Conservation (phyloP, 2,329 filamentous ascomycete genomes). For the Coniochaeta pulveracea region DNA sequence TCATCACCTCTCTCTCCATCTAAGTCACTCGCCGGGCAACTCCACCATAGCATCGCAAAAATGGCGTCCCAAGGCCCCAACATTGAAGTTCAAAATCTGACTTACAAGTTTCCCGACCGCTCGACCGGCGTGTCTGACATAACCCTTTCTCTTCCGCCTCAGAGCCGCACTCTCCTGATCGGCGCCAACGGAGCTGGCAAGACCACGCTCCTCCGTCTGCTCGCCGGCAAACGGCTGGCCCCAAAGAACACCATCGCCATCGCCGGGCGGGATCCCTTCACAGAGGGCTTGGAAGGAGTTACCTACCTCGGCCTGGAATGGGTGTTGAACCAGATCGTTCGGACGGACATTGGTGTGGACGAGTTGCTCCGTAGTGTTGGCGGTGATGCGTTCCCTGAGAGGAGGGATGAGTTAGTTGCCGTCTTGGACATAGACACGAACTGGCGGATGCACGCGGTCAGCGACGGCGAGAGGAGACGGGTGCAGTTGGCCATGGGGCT, state of each 20-base stretch:
- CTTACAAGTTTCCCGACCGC: constrained; percentile 82
- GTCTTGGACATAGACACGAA: constrained; percentile 85
- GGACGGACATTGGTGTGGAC: constrained; percentile 83
- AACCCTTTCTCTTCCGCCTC: constrained; percentile 63
- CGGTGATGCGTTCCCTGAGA: constrained; percentile 68
- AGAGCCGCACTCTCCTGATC: constrained; percentile 81
- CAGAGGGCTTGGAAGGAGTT: constrained; percentile 78
- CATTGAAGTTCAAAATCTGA: constrained; percentile 65
- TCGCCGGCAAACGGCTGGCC: constrained; percentile 89
- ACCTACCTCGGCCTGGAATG: constrained; percentile 97
- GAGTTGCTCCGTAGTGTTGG: constrained; percentile 80
- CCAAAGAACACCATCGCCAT: constrained; percentile 65
- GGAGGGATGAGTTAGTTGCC: constrained; percentile 73
- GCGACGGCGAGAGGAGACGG: constrained; percentile 79
- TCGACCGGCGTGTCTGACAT: constrained; percentile 68
- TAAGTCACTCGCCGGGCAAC: no score
- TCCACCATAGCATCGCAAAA: constrained; percentile 4
- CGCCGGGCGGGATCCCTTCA: constrained; percentile 83
- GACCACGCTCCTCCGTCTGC: constrained; percentile 86
- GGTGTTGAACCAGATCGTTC: constrained; percentile 94
- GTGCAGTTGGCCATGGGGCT: constrained; percentile 97
- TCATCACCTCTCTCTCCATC: no score
- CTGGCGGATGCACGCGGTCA: constrained; percentile 96
- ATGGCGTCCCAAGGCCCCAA: constrained; percentile 33
- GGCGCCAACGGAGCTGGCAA: constrained; percentile 97